These are phyloP conservation scores for Mycena maculata DNA, from an alignment of 768 basidiomycete genomes.

Conservation along the genomic window DNA sequence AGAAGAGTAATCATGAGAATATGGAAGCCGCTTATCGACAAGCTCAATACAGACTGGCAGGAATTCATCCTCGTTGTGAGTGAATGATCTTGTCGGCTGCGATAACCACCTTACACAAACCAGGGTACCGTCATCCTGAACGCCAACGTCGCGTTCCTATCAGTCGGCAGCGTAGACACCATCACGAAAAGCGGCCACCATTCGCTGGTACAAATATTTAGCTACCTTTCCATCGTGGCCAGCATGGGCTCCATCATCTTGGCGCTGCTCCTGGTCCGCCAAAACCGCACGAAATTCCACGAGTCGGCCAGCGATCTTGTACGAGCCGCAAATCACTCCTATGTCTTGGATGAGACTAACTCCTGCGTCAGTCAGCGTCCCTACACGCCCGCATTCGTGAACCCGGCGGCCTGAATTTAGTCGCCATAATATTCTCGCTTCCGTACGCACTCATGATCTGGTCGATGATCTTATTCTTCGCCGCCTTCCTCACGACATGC, in stretches of 20 bases:
- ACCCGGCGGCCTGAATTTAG: conserved; percentile 51
- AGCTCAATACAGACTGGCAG: no score
- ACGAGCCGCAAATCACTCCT: neutral
- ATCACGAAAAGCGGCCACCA: neutral
- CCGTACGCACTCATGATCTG: conserved; percentile 60
- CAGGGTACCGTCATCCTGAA: conserved; percentile 57
- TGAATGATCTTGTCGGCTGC: conserved; percentile 31
- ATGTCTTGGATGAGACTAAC: neutral
- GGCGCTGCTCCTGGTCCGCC: conserved; percentile 46
- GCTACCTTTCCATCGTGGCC: conserved; percentile 47
- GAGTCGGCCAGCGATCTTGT: conserved; percentile 42
- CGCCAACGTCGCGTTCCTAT: conserved; percentile 58
- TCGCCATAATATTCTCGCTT: conserved; percentile 57
- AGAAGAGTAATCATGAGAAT: conserved; percentile 40
- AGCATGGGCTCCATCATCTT: conserved; percentile 49
- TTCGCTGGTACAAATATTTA: conserved; percentile 45
- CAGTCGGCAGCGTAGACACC: conserved; percentile 43
- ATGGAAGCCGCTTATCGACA: conserved; percentile 51
- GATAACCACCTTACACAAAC: neutral
- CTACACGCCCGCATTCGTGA: conserved; percentile 39
- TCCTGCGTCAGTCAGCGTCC: conserved; percentile 5
- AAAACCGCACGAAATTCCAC: conserved; percentile 39
- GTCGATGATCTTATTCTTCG: conserved; percentile 34
- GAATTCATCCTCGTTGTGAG: conserved; percentile 47
- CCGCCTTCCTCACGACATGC: conserved; percentile 7